Percentiles rank a stretch among this genome's conserved stretches.
Evolutionary conservation across 495 filamentous ascomycete species (phyloP).

Genomic region (Trichoderma virens): DNA sequence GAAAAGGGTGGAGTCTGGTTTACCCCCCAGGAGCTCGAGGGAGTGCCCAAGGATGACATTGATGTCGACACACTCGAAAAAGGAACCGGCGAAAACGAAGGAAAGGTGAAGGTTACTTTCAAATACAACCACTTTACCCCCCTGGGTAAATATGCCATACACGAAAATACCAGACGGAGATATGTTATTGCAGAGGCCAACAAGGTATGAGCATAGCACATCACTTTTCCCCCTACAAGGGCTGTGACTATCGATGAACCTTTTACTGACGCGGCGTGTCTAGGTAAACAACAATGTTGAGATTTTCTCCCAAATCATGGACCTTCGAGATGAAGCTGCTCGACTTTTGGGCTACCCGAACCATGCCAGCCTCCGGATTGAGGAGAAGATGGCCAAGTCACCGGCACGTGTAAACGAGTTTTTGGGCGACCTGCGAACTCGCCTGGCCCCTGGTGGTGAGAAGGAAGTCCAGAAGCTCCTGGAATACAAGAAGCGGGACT

Average conservation of each 20-base stretch:
- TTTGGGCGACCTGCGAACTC: constrained; percentile 66
- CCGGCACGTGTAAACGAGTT: constrained; percentile 80
- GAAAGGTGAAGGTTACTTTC: constrained; percentile 48
- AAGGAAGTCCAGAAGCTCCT: constrained; percentile 67
- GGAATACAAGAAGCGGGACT: constrained; percentile 73
- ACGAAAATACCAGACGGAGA: constrained; percentile 45
- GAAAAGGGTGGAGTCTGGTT: constrained; percentile 56
- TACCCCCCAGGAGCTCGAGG: constrained; percentile 48
- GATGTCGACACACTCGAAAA: constrained; percentile 48
- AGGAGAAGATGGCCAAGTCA: constrained; percentile 97
- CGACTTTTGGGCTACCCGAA: constrained; percentile 85
- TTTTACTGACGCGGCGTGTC: constrained; percentile 31
- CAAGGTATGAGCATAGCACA: constrained; percentile 38
- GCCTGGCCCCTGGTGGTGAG: constrained; percentile 67
- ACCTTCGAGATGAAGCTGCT: constrained; percentile 87
- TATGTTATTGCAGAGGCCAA: constrained; percentile 54
- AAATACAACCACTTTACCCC: constrained; percentile 60
- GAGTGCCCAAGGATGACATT: constrained; percentile 50
- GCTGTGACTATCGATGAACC: background rate
- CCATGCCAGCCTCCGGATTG: constrained; percentile 84
- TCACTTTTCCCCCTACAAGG: background rate
- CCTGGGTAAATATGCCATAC: constrained; percentile 49
- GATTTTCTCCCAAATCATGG: constrained; percentile 78
- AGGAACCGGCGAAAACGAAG: constrained; percentile 50
- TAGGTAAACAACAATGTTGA: constrained; percentile 75